A percentile compares a stretch with the other conserved stretches of the same genome.
These are phyloP conservation scores for Thermochaetoides thermophila DNA, from an alignment of 495 filamentous ascomycete species.

Conservation along the genomic window DNA sequence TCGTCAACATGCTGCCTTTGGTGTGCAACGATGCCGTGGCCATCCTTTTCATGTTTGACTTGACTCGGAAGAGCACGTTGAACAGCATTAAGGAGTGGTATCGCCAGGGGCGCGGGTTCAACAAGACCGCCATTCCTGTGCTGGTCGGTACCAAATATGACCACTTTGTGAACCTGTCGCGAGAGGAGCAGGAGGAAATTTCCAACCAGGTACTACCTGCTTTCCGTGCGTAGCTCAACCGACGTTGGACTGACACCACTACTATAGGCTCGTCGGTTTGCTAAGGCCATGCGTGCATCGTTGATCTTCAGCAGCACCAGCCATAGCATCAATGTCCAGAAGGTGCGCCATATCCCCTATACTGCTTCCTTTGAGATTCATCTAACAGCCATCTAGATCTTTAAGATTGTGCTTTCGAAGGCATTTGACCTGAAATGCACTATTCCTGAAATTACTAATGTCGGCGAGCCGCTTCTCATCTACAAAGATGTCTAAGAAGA, in stretches of 20 bases:
- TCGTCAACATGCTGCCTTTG: slow-evolving; percentile 97
- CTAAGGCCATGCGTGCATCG: slow-evolving; percentile 93
- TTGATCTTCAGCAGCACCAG: slow-evolving; percentile 97
- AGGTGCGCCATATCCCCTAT: slow-evolving; percentile 40
- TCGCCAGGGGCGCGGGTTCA: slow-evolving; percentile 91
- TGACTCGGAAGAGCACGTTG: slow-evolving; percentile 92
- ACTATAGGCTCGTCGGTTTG: slow-evolving; percentile 79
- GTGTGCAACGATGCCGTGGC: slow-evolving; percentile 98
- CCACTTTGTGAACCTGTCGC: slow-evolving; percentile 94
- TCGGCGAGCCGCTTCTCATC: slow-evolving; percentile 88
- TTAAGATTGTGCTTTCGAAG: slow-evolving; percentile 98
- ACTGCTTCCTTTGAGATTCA: neutral
- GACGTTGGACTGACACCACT: too few species aligned
- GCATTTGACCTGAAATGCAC: slow-evolving; percentile 98
- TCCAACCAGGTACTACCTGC: slow-evolving; percentile 83
- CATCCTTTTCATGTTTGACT: slow-evolving; percentile 98
- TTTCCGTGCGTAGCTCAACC: too few species aligned
- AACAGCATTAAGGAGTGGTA: slow-evolving; percentile 99
- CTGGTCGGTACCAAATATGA: slow-evolving; percentile 96
- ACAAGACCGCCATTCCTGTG: slow-evolving; percentile 98
- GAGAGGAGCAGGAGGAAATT: slow-evolving; percentile 96
- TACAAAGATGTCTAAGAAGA: slow-evolving; percentile 64
- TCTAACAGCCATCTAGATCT: slow-evolving; percentile 50
- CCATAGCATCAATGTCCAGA: slow-evolving; percentile 98
- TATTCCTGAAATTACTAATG: slow-evolving; percentile 94